phyloP scores from a whole-genome alignment of 208 protist species.

The Wallacemonas sp. region DNA sequence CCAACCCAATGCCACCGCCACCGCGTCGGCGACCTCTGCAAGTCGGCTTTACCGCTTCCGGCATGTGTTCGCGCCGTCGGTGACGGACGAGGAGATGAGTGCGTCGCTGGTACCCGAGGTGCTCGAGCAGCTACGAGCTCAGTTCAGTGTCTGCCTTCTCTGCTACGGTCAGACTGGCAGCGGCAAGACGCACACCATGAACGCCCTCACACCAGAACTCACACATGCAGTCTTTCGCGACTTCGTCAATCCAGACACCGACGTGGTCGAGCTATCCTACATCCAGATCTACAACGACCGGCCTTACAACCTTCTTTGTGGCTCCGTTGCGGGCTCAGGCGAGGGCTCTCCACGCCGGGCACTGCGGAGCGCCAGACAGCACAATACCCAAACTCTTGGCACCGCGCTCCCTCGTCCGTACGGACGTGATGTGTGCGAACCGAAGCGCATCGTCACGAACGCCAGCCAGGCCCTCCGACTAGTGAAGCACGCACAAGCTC shows the following conservation, averaged over 20 bases:
- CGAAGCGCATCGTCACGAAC: conserved; percentile 39
- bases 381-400: neutral
- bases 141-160: conserved; percentile 63
- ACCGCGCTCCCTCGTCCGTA: conserved; percentile 23
- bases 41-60: conserved; percentile 56
- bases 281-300: conserved; percentile 77
- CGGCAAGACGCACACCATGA: conserved; percentile 64
- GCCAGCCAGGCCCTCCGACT: conserved; percentile 23
- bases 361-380: neutral
- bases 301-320: conserved; percentile 63
- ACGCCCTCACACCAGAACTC: conserved; percentile 48
- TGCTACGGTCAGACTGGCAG: conserved; percentile 63
- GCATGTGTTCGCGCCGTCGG: conserved; percentile 43
- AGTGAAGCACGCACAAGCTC: conserved; percentile 29
- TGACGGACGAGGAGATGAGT: conserved; percentile 54
- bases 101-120: conserved; percentile 47
- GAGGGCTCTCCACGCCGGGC: neutral
- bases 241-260: conserved; percentile 30
- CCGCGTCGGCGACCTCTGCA: no score
- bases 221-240: conserved; percentile 36
- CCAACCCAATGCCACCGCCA: neutral
- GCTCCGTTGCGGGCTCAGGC: neutral
- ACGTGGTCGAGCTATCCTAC: conserved; percentile 75
- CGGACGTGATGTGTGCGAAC: conserved; percentile 33
- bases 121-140: conserved; percentile 46